Base-by-base conservation (phyloP, 306 rosid species). In the Hippophae gyantsensis region DNA sequence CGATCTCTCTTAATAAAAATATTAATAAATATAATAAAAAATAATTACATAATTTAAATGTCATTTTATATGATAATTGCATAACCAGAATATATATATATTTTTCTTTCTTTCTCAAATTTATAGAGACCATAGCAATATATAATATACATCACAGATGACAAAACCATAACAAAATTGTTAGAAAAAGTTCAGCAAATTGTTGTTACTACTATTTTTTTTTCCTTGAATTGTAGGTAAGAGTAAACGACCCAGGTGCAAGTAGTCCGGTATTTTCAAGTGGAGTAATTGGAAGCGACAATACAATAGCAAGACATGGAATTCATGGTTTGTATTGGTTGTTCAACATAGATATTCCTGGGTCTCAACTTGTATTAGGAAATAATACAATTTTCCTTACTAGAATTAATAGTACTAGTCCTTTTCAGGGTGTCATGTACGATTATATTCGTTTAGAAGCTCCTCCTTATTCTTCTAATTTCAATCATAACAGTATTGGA, bases 221-320 rank as follows among this genome's bases (percentile, higher is more conserved):
- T 41, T 13, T 7, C 23, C 7, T 53, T 53, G 25, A 6, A 11
- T 5, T 13, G n/a, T 2, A 71, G 76, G 71, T 72, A 65, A 56
- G 67, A 53, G 49, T 65, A 6, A 72, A 65, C 12, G 71, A 65
- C 25, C 62, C 56, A 1, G 52, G 41, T 41, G 46, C 76, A 40
- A 47, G 42, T 3, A 45, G 45, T 54, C 68, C 71, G 7, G 7
- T 48, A 8, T 66, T 72, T 55, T 46, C 68, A 0, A 54, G 68
- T 13, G 72, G 68, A 66, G 11, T 10, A 49, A 60, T 72, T 41
- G 76, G 72, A 25, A 11, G 54, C 18, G 76, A 72, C 50, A 72
- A 72, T 53, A 66, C 76, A 3, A 72, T 72, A 1, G 72, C 76
- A 0, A 60, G 76, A 38, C 72, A 72, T 66, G 76, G 76, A 54